Conservation (phyloP, 2,329 filamentous ascomycete genomes). For the Phaeophleospora eucalypticola region DNA sequence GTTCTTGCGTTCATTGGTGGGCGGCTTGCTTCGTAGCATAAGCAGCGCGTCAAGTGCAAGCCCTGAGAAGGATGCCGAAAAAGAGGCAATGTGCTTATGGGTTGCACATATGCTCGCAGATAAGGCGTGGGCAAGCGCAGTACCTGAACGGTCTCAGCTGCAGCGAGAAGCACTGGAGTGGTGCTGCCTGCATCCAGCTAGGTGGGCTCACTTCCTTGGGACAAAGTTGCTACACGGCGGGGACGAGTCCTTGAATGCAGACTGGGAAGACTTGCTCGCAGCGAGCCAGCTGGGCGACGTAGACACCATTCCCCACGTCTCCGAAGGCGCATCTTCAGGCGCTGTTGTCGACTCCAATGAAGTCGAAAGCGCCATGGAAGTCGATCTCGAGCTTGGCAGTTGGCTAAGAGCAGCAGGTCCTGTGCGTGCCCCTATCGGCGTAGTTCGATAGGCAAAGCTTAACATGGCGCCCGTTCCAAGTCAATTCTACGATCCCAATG, state of each 20-base stretch:
- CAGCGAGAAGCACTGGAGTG: constrained; percentile 20
- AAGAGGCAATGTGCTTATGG: constrained; percentile 49
- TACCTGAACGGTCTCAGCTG: constrained; percentile 7
- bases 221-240: constrained; percentile 28
- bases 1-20: constrained; percentile 38
- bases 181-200: constrained; percentile 37
- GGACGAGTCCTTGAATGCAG: constrained; percentile 21
- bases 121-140: constrained; percentile 19
- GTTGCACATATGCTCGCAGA: constrained; percentile 44
- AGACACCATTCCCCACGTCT: no score
- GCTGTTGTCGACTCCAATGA: constrained; percentile 3
- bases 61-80: constrained; percentile 24
- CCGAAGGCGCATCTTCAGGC: no score
- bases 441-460: constrained; percentile 13
- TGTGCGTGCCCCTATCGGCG: constrained; percentile 17
- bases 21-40: constrained; percentile 37
- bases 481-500: no score
- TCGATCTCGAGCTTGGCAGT: constrained; percentile 1
- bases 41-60: constrained; percentile 21
- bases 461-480: no score
- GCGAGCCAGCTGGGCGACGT: constrained; percentile 28
- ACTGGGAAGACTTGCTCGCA: constrained; percentile 34
- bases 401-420: constrained; percentile 18
- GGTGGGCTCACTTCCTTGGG: constrained; percentile 38
- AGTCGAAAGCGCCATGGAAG: constrained; percentile 3